Percentiles rank a stretch among this genome's conserved stretches.
Evolutionary conservation across 306 rosid species (phyloP).

Genomic region (Glycine latifolia): DNA sequence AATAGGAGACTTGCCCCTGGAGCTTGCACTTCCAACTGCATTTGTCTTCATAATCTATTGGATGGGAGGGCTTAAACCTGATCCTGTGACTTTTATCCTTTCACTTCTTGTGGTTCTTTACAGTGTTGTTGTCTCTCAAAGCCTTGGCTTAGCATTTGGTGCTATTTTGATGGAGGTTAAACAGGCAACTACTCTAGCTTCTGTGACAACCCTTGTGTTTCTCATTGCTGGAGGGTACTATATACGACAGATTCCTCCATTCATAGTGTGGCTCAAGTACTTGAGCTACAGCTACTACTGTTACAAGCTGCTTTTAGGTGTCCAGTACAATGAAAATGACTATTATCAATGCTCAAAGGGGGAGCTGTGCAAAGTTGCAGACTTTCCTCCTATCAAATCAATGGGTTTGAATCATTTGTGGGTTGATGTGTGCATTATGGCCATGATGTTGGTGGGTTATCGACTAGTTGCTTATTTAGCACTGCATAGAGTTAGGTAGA

Average conservation of each 20-base stretch:
- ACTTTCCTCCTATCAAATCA: conserved; percentile 77
- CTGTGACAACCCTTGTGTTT: conserved; percentile 94
- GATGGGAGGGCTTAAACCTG: conserved; percentile 97
- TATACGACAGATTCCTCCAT: conserved; percentile 87
- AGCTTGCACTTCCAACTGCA: conserved; percentile 95
- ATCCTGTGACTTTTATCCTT: conserved; percentile 78
- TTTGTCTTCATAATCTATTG: conserved; percentile 88
- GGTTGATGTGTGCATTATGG: conserved; percentile 85
- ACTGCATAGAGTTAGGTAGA: conserved; percentile 77
- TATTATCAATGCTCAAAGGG: conserved; percentile 82
- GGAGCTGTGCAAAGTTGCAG: conserved; percentile 69
- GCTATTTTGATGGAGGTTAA: conserved; percentile 95
- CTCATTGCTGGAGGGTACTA: conserved; percentile 99
- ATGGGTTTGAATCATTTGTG: conserved; percentile 83
- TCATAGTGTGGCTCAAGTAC: conserved; percentile 94
- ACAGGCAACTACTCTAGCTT: conserved; percentile 93
- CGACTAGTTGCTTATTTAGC: conserved; percentile 88
- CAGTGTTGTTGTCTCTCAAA: conserved; percentile 93
- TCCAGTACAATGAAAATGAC: conserved; percentile 79
- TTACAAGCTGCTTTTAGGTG: conserved; percentile 93
- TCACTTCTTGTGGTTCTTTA: conserved; percentile 89
- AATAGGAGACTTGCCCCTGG: conserved; percentile 88
- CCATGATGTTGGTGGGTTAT: conserved; percentile 87
- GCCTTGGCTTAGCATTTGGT: conserved; percentile 93
- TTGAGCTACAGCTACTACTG: conserved; percentile 96